phyloP scores from a whole-genome alignment of 1,139 yeast species.

The Wickerhamomyces sp. region DNA sequence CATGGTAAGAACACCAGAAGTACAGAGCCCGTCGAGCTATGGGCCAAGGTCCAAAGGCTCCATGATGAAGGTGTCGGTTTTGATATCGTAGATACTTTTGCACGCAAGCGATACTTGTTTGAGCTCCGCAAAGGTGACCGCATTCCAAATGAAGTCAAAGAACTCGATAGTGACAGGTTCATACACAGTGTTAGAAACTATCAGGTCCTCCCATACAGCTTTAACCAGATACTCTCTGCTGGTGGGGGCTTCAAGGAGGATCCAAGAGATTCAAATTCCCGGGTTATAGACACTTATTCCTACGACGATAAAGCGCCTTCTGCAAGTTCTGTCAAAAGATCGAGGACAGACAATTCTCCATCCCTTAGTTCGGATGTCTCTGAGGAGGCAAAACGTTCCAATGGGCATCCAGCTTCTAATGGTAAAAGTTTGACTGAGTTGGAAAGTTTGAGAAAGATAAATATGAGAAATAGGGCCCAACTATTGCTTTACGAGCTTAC shows the following conservation, averaged over 20 bases:
- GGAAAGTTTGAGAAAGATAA: not conserved
- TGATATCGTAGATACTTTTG: constrained; percentile 3
- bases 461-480: not conserved
- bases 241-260: constrained; percentile 3
- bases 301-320: not conserved
- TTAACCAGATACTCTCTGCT: not conserved
- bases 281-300: not conserved
- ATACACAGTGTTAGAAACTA: not conserved
- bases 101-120: constrained; percentile 1
- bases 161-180: not conserved
- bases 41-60: constrained; percentile 5
- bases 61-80: constrained; percentile 3
- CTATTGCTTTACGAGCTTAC: not conserved
- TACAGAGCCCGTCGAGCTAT: constrained; percentile 3
- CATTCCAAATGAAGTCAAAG: constrained; percentile 1
- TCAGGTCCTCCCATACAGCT: not conserved
- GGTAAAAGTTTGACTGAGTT: not conserved
- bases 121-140: not conserved
- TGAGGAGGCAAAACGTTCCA: not conserved
- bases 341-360: not conserved
- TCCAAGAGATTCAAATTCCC: not conserved
- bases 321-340: not conserved
- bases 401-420: not conserved
- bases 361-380: no score
- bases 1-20: constrained; percentile 3